Evolutionary conservation across 495 filamentous ascomycete genomes (phyloP).

Genomic region (Talaromyces trachyspermus): DNA sequence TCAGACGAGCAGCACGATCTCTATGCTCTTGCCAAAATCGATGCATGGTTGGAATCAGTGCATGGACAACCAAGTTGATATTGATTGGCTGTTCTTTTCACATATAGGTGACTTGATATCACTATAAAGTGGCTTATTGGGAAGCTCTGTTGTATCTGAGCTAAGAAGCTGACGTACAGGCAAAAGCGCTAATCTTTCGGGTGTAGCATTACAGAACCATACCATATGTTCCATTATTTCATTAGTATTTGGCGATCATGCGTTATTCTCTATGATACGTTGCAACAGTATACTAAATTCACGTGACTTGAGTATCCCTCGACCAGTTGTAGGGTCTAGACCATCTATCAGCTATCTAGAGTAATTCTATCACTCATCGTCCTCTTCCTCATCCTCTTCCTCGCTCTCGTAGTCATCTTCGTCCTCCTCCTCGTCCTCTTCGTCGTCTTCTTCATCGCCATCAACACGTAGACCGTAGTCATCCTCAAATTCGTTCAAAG

Average conservation of each 20-base stretch:
- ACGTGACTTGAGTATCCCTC: not conserved
- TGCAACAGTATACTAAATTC: not conserved
- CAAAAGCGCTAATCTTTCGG: not conserved
- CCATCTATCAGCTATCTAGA: too few species aligned
- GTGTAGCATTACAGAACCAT: not conserved
- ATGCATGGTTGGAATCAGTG: constrained; percentile 18
- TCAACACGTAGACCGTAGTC: constrained; percentile 77
- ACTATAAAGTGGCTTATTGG: too few species aligned
- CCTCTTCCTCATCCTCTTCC: constrained; percentile 18
- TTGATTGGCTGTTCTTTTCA: too few species aligned
- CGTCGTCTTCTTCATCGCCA: constrained; percentile 60
- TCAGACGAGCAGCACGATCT: constrained; percentile 24
- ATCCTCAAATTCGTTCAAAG: constrained; percentile 78
- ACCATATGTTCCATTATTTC: not conserved
- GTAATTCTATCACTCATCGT: too few species aligned
- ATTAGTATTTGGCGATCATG: not conserved
- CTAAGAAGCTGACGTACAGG: too few species aligned
- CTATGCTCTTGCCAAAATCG: constrained; percentile 20
- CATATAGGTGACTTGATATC: too few species aligned
- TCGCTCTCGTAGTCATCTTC: constrained; percentile 44
- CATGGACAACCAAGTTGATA: too few species aligned
- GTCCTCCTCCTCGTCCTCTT: constrained; percentile 55
- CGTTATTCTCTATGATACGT: not conserved
- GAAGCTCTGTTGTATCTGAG: too few species aligned
- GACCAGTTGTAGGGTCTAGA: too few species aligned